Conservation (phyloP, 1,139 yeast genomes). For the Lodderomyces metapsilosis region DNA sequence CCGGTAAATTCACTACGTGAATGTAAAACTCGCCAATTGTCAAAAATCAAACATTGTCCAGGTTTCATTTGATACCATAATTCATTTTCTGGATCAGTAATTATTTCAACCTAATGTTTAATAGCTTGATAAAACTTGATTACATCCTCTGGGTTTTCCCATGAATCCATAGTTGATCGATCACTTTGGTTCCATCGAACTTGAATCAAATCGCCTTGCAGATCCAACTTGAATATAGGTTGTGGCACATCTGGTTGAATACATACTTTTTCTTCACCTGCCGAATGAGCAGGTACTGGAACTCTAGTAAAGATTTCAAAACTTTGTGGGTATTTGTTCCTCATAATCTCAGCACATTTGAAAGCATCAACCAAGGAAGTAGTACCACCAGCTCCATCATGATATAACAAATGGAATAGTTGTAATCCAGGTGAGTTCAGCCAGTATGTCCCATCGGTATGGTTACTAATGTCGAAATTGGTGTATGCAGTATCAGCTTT, state of each 20-base stretch:
- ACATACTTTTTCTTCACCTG: slow-evolving; percentile 70
- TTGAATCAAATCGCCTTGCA: slow-evolving; percentile 56
- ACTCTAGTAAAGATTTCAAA: slow-evolving; percentile 52
- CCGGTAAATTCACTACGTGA: slow-evolving; percentile 72
- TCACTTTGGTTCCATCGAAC: slow-evolving; percentile 79
- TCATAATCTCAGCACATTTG: slow-evolving; percentile 55
- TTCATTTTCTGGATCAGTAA: slow-evolving; percentile 53
- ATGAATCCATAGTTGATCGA: slow-evolving; percentile 61
- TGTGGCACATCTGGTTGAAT: slow-evolving; percentile 61
- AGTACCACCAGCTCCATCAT: slow-evolving; percentile 73
- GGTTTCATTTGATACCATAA: slow-evolving; percentile 59
- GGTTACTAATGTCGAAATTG: slow-evolving; percentile 62
- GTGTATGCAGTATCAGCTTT: slow-evolving; percentile 78
- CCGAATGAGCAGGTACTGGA: slow-evolving; percentile 72
- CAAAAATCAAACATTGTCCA: slow-evolving; percentile 69
- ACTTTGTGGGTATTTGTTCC: slow-evolving; percentile 50
- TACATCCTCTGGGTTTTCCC: slow-evolving; percentile 55
- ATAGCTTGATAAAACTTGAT: slow-evolving; percentile 61
- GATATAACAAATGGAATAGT: slow-evolving; percentile 63
- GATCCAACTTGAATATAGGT: slow-evolving; percentile 57
- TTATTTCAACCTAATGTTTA: slow-evolving; percentile 54
- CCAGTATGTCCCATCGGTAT: slow-evolving; percentile 82
- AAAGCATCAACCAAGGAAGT: slow-evolving; percentile 73
- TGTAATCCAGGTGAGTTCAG: slow-evolving; percentile 75
- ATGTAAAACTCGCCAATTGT: slow-evolving; percentile 77